A percentile compares a stretch with the other conserved stretches of the same genome.
phyloP scores from a whole-genome alignment of 2,329 filamentous ascomycete genomes.

The Colletotrichum plurivorum region DNA sequence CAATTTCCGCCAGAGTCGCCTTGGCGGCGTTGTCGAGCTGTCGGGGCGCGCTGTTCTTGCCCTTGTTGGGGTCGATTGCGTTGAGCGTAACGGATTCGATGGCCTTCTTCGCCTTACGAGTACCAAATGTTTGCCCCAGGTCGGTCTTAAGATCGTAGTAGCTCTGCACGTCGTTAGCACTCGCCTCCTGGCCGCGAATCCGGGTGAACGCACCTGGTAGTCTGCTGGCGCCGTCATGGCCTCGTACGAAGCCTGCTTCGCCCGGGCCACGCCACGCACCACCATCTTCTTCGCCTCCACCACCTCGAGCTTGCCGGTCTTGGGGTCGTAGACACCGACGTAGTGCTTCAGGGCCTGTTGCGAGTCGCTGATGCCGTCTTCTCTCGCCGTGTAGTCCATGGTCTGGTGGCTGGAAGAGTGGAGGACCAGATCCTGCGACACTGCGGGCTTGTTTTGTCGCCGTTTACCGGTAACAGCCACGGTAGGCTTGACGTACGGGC shows the following conservation, averaged over 20 bases:
- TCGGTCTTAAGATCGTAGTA: constrained; percentile 75
- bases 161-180: constrained; percentile 55
- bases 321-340: constrained; percentile 74
- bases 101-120: constrained; percentile 87
- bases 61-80: constrained; percentile 69
- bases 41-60: constrained; percentile 51
- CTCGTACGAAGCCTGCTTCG: constrained; percentile 66
- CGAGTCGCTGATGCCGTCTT: constrained; percentile 53
- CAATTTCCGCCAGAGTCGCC: constrained; percentile 75
- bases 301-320: constrained; percentile 71
- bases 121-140: constrained; percentile 85
- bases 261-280: constrained; percentile 69
- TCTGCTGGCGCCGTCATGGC: constrained; percentile 53
- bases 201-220: constrained; percentile 36
- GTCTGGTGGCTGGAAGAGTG: constrained; percentile 70
- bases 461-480: constrained; percentile 52
- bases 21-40: constrained; percentile 69
- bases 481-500: constrained; percentile 62
- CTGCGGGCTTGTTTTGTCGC: constrained; percentile 55
- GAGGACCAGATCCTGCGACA: constrained; percentile 65
- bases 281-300: constrained; percentile 76
- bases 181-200: no score
- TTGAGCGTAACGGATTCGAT: constrained; percentile 79
- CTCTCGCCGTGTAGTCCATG: constrained; percentile 72
- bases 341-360: constrained; percentile 71